Conservation (phyloP, 139 green algal genomes). For the Picochlorum sp. region DNA sequence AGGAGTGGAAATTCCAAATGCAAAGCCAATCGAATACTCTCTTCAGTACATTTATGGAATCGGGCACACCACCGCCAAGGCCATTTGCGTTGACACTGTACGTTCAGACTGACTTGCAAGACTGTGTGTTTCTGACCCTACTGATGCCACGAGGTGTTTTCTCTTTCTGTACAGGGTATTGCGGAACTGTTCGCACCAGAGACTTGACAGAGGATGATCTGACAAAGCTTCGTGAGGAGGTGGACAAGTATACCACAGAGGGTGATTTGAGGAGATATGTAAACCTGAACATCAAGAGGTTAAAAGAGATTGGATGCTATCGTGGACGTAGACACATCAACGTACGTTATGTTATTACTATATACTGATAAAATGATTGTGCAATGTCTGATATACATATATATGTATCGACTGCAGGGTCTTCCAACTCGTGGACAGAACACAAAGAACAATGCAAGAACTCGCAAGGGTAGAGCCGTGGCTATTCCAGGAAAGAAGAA, state of each 20-base stretch:
- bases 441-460: slow-evolving; percentile 96
- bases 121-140: too few relatives aligned
- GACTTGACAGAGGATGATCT: slow-evolving; percentile 97
- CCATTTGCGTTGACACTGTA: slow-evolving; percentile 69
- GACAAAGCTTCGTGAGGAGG: slow-evolving; percentile 80
- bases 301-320: slow-evolving; percentile 98
- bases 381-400: background rate
- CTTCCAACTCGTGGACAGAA: slow-evolving; percentile 86
- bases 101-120: background rate
- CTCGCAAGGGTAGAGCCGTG: slow-evolving; percentile 66
- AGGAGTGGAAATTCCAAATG: slow-evolving; percentile 97
- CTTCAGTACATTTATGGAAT: slow-evolving; percentile 98
- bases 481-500: slow-evolving; percentile 30
- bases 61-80: slow-evolving; percentile 81
- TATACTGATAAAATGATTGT: background rate
- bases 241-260: slow-evolving; percentile 84
- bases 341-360: slow-evolving; percentile 25
- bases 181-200: slow-evolving; percentile 42
- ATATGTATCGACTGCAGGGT: slow-evolving; percentile 36
- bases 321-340: slow-evolving; percentile 84
- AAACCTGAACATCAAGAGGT: slow-evolving; percentile 89
- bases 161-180: too few relatives aligned
- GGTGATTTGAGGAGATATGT: slow-evolving; percentile 85
- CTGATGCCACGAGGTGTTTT: too few relatives aligned
- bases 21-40: slow-evolving; percentile 88